These are phyloP conservation scores for Acacia confusa DNA, from an alignment of 306 rosid genomes.

Conservation along the genomic window DNA sequence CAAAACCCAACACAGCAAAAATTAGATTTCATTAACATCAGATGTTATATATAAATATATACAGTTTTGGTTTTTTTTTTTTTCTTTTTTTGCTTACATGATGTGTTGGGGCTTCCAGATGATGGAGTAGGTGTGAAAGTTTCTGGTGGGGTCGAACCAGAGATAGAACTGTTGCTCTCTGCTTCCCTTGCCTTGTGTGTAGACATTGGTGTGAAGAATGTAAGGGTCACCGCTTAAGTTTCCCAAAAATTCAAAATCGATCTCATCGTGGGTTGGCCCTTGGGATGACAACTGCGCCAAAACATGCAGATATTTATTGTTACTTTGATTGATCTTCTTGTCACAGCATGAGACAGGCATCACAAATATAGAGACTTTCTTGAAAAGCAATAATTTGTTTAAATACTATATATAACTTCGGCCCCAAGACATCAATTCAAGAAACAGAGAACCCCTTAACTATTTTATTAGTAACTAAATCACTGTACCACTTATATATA, in stretches of 20 bases:
- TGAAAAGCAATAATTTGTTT: not conserved
- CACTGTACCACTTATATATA: too few relatives aligned
- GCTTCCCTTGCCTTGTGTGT: constrained; percentile 76
- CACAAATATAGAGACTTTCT: not conserved
- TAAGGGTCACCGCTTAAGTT: constrained; percentile 87
- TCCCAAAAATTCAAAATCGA: constrained; percentile 90
- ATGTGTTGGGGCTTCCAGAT: constrained; percentile 86
- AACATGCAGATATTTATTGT: not conserved
- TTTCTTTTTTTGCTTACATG: constrained; percentile 44
- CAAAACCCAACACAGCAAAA: not conserved
- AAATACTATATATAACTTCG: not conserved
- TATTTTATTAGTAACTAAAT: not conserved
- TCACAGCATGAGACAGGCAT: not conserved
- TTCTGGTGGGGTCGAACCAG: constrained; percentile 86
- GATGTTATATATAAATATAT: not conserved
- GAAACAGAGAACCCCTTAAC: not conserved
- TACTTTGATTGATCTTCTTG: not conserved
- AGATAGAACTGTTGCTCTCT: constrained; percentile 84
- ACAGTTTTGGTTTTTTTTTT: not conserved
- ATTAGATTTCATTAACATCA: not conserved
- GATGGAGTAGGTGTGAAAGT: constrained; percentile 87
- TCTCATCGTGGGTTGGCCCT: constrained; percentile 82
- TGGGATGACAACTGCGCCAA: constrained; percentile 68
- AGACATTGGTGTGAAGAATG: constrained; percentile 74
- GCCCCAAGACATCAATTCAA: not conserved